Conservation (phyloP, 164 flowering plant genomes). For the Taxillus chinensis region DNA sequence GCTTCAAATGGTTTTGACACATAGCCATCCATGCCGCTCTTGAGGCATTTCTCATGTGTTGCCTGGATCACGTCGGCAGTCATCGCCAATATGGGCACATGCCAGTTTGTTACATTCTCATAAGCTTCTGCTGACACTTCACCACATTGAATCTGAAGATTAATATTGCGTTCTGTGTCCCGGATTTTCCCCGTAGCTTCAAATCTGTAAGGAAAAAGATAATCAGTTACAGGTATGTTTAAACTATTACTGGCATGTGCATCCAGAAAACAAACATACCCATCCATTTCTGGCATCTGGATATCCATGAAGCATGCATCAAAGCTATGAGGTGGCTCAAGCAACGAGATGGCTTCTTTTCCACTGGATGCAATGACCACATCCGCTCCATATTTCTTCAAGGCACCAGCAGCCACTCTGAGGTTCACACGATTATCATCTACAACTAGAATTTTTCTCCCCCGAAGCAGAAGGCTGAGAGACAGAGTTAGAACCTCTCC, state of each 20-base stretch:
- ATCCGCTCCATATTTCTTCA: conserved; percentile 87
- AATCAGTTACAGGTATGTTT: no score
- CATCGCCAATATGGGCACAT: conserved; percentile 89
- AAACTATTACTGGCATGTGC: no score
- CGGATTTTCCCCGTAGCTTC: conserved; percentile 77
- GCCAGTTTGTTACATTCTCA: conserved; percentile 42
- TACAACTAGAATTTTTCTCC: conserved; percentile 69
- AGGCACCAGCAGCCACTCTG: conserved; percentile 77
- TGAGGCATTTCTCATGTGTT: conserved; percentile 63
- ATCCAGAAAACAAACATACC: conserved; percentile 32
- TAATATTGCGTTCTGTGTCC: conserved; percentile 41
- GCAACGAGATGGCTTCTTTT: conserved; percentile 42
- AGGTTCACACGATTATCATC: conserved; percentile 86
- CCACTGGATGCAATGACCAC: conserved; percentile 71
- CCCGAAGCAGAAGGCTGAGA: conserved; percentile 50
- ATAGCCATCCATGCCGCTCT: conserved; percentile 91
- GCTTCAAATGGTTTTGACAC: conserved; percentile 96
- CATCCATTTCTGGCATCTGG: conserved; percentile 99
- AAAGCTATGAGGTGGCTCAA: conserved; percentile 67
- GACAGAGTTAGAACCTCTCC: conserved; percentile 36
- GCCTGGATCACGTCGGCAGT: conserved; percentile 97
- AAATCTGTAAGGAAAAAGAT: conserved; percentile 36
- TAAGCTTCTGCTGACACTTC: conserved; percentile 29
- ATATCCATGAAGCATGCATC: conserved; percentile 99
- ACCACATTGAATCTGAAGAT: conserved; percentile 32